phyloP scores from a whole-genome alignment of 768 basidiomycete genomes.

The Rhodotorula graminis region DNA sequence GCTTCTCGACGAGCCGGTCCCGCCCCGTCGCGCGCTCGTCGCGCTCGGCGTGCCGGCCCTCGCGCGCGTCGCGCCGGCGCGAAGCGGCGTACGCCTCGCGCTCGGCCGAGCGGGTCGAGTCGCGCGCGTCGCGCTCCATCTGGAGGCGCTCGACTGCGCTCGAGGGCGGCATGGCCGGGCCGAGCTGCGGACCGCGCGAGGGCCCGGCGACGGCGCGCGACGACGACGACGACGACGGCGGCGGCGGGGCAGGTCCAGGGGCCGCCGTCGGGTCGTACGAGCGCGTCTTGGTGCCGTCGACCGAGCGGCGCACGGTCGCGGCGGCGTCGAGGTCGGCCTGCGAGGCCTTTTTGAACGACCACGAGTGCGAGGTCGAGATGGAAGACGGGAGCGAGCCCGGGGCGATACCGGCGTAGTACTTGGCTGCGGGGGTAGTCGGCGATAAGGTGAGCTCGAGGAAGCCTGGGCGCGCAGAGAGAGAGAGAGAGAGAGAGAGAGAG shows the following conservation, averaged over 20 bases:
- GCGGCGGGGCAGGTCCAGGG: no score
- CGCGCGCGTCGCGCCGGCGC: constrained; percentile 79
- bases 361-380: constrained; percentile 26
- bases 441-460: no score
- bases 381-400: constrained; percentile 33
- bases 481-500: not conserved
- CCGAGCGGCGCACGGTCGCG: constrained; percentile 58
- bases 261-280: constrained; percentile 52
- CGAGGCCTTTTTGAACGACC: constrained; percentile 32
- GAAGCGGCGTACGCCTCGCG: constrained; percentile 62
- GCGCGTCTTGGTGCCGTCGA: constrained; percentile 58
- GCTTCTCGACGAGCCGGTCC: constrained; percentile 83
- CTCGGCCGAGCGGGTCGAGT: constrained; percentile 57
- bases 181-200: constrained; percentile 42
- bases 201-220: constrained; percentile 58
- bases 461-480: no score
- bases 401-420: constrained; percentile 47
- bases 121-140: constrained; percentile 59
- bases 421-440: not conserved
- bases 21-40: constrained; percentile 52
- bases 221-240: constrained; percentile 17
- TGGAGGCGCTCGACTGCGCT: constrained; percentile 66
- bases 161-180: constrained; percentile 54
- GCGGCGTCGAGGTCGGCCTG: constrained; percentile 37
- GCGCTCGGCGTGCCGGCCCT: constrained; percentile 50